Base-by-base conservation (phyloP, 805 yeast genomes). In the Torulaspora quercuum region DNA sequence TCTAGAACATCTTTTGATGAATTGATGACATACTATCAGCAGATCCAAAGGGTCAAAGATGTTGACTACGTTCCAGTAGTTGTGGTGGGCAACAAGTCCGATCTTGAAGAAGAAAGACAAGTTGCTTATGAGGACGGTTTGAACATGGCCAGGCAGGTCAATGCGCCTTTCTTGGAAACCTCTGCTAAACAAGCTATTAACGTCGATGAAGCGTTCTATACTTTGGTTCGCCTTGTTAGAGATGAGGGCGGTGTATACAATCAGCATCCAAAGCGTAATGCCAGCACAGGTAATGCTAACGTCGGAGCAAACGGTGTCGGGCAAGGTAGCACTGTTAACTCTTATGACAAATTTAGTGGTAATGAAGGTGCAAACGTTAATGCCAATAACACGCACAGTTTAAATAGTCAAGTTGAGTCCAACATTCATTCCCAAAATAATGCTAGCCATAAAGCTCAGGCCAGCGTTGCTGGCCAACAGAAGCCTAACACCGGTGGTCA, bases 161-260 rank as follows among this genome's bases (percentile, higher is more conserved):
- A 73, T 43, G 78, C 84, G 43, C 78, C 82, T 44, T 92, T 89
- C 59, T 72, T 89, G 50, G 98, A 92, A 64, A 86, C 97, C 1
- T 79, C 90, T 25, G 97, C 97, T 15, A 92, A 92, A 62, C 85
- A 82, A 52, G 80, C 95, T 42, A 73, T 82, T 48, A 89, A 92
- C 52, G 97, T 92, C 29, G 94, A 86, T 56, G 87, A 81, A 52
- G 82, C 89, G 3, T 86, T 86, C 60, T 79, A 72, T 54, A 80
- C 77, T 24, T 59, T 82, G 46, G 84, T 81, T 10, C 71, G 87
- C 48, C 67, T 69, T 28, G 76, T 80, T 36, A 72, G 66, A 37
- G 65, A 61, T 37, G 53, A 58, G 25, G 66, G 66, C 20, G 62
- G 61, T 8, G 23, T 32, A 2, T 59, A 42, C 35, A 60, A 61